phyloP scores from a whole-genome alignment of 176 grass and related monocot species.

The Alloteropsis semialata region DNA sequence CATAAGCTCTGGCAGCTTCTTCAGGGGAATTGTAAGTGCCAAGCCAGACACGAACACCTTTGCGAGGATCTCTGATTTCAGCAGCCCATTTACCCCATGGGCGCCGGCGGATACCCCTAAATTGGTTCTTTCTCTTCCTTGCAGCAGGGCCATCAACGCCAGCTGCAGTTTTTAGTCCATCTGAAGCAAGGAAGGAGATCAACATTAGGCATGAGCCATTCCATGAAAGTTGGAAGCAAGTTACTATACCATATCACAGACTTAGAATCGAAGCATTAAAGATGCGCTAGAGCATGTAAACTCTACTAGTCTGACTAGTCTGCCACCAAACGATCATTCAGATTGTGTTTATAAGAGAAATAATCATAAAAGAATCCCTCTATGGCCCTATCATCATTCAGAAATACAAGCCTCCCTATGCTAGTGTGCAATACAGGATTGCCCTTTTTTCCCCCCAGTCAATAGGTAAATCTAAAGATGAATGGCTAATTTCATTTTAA shows the following conservation, averaged over 20 bases:
- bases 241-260: neutral
- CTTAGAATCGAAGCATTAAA: neutral
- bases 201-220: slow-evolving; percentile 10
- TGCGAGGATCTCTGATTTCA: slow-evolving; percentile 95
- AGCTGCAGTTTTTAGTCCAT: slow-evolving; percentile 26
- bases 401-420: neutral
- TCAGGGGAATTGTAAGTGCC: slow-evolving; percentile 91
- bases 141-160: slow-evolving; percentile 25
- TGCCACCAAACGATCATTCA: neutral
- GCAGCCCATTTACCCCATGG: slow-evolving; percentile 99
- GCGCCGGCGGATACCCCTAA: slow-evolving; percentile 84
- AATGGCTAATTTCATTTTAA: neutral
- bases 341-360: neutral
- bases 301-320: neutral
- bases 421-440: neutral
- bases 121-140: slow-evolving; percentile 84
- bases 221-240: neutral
- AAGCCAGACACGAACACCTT: slow-evolving; percentile 93
- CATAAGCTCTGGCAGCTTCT: slow-evolving; percentile 96
- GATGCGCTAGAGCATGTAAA: neutral
- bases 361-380: neutral
- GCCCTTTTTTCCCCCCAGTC: neutral
- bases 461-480: neutral
- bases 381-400: neutral
- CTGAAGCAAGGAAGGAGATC: slow-evolving; percentile 24